Conservation (phyloP, 2,329 filamentous ascomycete genomes). For the Akanthomyces dipterigenus region DNA sequence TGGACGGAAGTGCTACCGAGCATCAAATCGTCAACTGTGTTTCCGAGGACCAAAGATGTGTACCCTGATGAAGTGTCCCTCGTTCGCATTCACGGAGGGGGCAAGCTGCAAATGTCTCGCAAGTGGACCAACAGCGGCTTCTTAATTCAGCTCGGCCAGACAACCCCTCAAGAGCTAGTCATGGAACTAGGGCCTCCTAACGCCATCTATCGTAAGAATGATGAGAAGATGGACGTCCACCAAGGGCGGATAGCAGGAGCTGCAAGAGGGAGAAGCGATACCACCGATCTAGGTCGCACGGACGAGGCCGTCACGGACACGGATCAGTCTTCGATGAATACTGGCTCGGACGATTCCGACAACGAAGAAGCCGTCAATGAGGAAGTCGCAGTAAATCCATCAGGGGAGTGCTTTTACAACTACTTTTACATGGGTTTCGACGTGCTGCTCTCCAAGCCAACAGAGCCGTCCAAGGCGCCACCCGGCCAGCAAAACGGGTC, state of each 20-base stretch:
- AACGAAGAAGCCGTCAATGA: constrained; percentile 53
- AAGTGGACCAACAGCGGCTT: constrained; percentile 61
- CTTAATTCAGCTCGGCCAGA: constrained; percentile 73
- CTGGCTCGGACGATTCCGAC: constrained; percentile 60
- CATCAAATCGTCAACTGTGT: constrained; percentile 62
- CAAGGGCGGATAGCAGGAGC: constrained; percentile 51
- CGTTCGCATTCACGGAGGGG: constrained; percentile 70
- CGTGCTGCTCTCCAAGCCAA: constrained; percentile 76
- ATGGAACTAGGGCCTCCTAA: constrained; percentile 89
- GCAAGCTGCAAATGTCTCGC: constrained; percentile 69
- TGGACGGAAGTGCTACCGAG: constrained; percentile 71
- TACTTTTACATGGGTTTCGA: constrained; percentile 97
- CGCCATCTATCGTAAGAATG: constrained; percentile 86
- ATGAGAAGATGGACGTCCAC: constrained; percentile 83
- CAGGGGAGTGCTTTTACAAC: constrained; percentile 86
- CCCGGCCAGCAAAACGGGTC: constrained; percentile 33
- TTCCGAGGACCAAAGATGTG: constrained; percentile 66
- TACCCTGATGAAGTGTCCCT: constrained; percentile 86
- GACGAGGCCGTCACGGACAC: constrained; percentile 59
- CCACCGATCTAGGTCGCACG: constrained; percentile 35
- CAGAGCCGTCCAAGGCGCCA: constrained; percentile 55
- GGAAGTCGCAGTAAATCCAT: constrained; percentile 44
- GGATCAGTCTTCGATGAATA: constrained; percentile 68
- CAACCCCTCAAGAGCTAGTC: constrained; percentile 84
- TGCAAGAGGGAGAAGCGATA: constrained; percentile 39